These are phyloP conservation scores for Capsicum chinense DNA, from an alignment of 257 asterid genomes.

Conservation along the genomic window DNA sequence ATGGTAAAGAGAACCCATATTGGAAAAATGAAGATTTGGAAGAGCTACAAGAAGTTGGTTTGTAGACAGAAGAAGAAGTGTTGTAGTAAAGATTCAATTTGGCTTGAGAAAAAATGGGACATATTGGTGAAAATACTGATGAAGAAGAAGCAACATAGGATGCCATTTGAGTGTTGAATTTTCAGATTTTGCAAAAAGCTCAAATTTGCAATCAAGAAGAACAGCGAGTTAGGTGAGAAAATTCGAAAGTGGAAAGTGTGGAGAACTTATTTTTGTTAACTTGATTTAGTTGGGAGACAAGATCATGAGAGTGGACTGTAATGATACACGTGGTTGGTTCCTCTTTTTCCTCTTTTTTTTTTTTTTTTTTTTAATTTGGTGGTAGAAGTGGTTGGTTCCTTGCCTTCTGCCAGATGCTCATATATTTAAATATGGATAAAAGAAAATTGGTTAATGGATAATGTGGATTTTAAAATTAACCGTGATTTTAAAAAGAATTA, in stretches of 20 bases:
- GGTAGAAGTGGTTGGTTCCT: not conserved
- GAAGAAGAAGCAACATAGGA: constrained; percentile 64
- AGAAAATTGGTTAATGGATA: no score
- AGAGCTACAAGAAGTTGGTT: constrained; percentile 44
- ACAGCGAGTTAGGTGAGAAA: not conserved
- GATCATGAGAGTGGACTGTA: not conserved
- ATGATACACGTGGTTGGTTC: not conserved
- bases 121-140: constrained; percentile 50
- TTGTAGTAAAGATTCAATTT: constrained; percentile 44
- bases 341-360: not conserved
- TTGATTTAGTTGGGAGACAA: not conserved
- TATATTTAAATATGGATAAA: no score
- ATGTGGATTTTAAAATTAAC: no score
- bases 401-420: no score
- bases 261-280: not conserved
- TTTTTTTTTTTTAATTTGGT: no score
- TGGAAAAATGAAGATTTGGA: constrained; percentile 61
- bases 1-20: constrained; percentile 54
- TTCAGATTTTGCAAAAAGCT: not conserved
- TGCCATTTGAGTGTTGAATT: constrained; percentile 29
- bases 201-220: not conserved
- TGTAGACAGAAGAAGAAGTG: constrained; percentile 34
- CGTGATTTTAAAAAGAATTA: no score
- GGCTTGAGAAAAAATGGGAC: constrained; percentile 36
- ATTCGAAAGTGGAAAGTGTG: not conserved